Evolutionary conservation across 2,329 filamentous ascomycete genomes (phyloP), one percentile per base, ranked within the genome.

Genomic region (Verticillium longisporum): DNA sequence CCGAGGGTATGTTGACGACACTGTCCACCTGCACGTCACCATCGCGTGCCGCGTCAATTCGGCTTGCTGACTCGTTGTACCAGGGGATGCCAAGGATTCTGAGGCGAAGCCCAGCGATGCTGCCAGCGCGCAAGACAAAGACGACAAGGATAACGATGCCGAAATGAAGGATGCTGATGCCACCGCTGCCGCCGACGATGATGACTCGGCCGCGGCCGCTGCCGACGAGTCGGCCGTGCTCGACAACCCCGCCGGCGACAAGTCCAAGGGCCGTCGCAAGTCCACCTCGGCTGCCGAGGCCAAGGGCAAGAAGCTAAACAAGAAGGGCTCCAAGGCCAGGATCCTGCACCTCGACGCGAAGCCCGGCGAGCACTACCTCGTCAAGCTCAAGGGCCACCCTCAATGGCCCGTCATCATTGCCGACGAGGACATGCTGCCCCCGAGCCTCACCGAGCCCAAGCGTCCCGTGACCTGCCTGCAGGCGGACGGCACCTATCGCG

Each of bases 331-430:
- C 56, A 88, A 88, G 77, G 82, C 83, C 64, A 88, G 88, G 71
- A 81, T 90, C 65, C 83, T 83, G 55, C 85, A 92, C 68, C 82
- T 91, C 59, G 86, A 97, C 72, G 93, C 91, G 65, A 83, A 96
- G 78, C 91, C 95, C 4, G 95, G 96, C 67, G 89, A 98, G 69
- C 90, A 93, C 76, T 98, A 90, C 77, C 88, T 96, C 71, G 92
- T 96, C 66, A 91, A 93, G 74, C 87, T 99, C 75, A 97, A 96
- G 81, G 95, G 94, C 63, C 96, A 91, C 75, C 91, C 95, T 36
- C 88, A 91, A 45, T 99, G 95, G 95, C 95, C 95, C 15, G 89
- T 92, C 60, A 90, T 99, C 71, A 87, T 99, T 68, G 95, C 91
- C 73, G 92, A 97, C 72, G 94, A 99, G 74, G 88, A 89, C 64